These are phyloP conservation scores for Kodamaea jinghongensis DNA, from an alignment of 805 yeast genomes.

Conservation along the genomic window DNA sequence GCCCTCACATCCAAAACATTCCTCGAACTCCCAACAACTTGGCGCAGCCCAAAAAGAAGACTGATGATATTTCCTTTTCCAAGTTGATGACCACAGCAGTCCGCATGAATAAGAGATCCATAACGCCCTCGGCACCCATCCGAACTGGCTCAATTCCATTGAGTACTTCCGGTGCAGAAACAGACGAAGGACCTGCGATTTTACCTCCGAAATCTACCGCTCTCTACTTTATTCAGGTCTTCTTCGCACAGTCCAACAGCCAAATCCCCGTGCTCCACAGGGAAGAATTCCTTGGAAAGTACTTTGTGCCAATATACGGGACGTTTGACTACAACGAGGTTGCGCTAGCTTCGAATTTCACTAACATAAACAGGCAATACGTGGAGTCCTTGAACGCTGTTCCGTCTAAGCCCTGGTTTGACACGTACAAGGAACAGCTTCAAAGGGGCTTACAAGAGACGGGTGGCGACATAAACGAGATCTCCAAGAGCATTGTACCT, in stretches of 20 bases:
- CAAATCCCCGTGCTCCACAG: conserved; percentile 84
- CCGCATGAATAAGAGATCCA: conserved; percentile 39
- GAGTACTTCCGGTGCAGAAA: not conserved
- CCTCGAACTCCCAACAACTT: not conserved
- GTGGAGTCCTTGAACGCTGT: not conserved
- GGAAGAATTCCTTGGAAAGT: conserved; percentile 63
- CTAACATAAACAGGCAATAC: conserved; percentile 38
- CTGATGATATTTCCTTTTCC: conserved; percentile 59
- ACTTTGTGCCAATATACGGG: conserved; percentile 82
- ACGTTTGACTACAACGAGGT: conserved; percentile 46
- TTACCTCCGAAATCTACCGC: conserved; percentile 75
- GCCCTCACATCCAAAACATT: too few species aligned
- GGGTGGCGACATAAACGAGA: conserved; percentile 14
- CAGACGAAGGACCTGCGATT: conserved; percentile 36
- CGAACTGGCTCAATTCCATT: not conserved
- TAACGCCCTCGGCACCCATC: conserved; percentile 10
- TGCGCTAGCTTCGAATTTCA: conserved; percentile 57
- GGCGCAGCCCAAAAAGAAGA: not conserved
- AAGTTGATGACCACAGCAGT: conserved; percentile 75
- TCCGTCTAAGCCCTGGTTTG: conserved; percentile 36
- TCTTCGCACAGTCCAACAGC: conserved; percentile 76
- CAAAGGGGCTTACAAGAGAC: conserved; percentile 6
- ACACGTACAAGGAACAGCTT: conserved; percentile 36
- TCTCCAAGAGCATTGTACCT: conserved; percentile 37
- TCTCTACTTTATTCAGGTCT: conserved; percentile 57